A percentile compares a stretch with the other conserved stretches of the same genome.
Evolutionary conservation across 129 eudicot species (phyloP).

Genomic region (Centrapalus pauciflorus): DNA sequence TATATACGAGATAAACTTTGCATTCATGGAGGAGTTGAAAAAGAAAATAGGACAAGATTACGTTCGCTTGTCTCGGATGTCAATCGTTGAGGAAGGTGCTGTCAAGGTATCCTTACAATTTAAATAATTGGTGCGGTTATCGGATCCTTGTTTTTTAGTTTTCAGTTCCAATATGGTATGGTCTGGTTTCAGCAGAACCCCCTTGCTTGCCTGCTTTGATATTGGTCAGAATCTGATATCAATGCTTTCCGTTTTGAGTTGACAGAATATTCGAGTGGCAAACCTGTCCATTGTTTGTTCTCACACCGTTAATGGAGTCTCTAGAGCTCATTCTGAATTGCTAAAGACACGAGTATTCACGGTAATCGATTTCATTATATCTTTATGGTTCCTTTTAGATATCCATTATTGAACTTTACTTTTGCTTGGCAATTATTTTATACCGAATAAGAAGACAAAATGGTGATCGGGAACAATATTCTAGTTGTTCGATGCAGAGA

Average conservation of each 20-base stretch:
- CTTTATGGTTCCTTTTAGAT: not conserved
- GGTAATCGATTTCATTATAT: constrained; percentile 25
- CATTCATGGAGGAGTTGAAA: constrained; percentile 51
- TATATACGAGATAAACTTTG: constrained; percentile 48
- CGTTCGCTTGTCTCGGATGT: constrained; percentile 42
- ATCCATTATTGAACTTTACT: not conserved
- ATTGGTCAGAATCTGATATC: not conserved
- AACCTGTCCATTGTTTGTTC: constrained; percentile 51
- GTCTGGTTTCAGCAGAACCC: too few relatives aligned
- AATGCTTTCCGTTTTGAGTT: not conserved
- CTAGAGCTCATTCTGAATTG: constrained; percentile 47
- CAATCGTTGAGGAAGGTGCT: constrained; percentile 63
- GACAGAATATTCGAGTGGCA: constrained; percentile 54
- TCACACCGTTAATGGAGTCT: constrained; percentile 56
- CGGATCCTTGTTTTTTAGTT: too few relatives aligned
- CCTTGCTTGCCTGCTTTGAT: too few relatives aligned
- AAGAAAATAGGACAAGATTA: constrained; percentile 43
- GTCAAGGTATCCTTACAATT: constrained; percentile 32
- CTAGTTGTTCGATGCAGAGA: too few relatives aligned
- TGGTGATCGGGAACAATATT: too few relatives aligned
- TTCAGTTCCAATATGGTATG: too few relatives aligned
- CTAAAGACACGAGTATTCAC: constrained; percentile 45
- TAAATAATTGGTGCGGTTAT: too few relatives aligned
- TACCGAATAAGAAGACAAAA: too few relatives aligned
- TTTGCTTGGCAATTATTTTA: too few relatives aligned